Evolutionary conservation across 2,329 filamentous ascomycete genomes (phyloP), one percentile per base, ranked within the genome.

Genomic region (Colletotrichum magnum): DNA sequence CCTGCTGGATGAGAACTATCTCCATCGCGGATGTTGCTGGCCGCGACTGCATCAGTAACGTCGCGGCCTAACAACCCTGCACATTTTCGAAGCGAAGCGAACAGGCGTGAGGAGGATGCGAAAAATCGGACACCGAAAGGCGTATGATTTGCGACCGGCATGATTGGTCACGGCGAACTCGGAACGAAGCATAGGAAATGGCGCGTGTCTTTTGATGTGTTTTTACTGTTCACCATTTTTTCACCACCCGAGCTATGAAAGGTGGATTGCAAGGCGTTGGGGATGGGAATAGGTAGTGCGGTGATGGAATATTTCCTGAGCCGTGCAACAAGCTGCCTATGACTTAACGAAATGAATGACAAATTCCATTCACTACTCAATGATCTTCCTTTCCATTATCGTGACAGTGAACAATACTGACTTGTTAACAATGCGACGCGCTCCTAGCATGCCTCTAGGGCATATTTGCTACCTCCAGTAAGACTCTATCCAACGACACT

Each of bases 221-320:
- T 50, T 39, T 21, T 21, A 16, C 26, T 21, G 12, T 5, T 56
- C 21, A n/a, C 0, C 10, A 36, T 6, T 13, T 13, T 51, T 9
- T 36, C 3, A 39, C 32, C 28, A 41, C 21, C 21, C 21, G 21
- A n/a, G 7, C 18, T n/a, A 32, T 36, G 16, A 60, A 4, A 18
- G 18, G 45, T 39, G 18, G 36, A 24, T 60, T 28, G 58, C 59
- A 54, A 36, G 59, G 59, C n/a, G 59, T 62, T 62, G 50, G 59
- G 59, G 59, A 24, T 39, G 56, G 18, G 13, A 12, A n/a, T 32
- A 32, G 43, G 43, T 5, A 48, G 24, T 18, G 24, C 24, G n/a
- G 26, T 2, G 9, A n/a, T 1, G 36, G 41, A 4, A 12, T 3
- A 15, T 2, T 0, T 54, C 18, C 15, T 5, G 1, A 39, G 16